Conservation (phyloP, 192 early-diverging fungal genomes). For the Radiomyces spectabilis region DNA sequence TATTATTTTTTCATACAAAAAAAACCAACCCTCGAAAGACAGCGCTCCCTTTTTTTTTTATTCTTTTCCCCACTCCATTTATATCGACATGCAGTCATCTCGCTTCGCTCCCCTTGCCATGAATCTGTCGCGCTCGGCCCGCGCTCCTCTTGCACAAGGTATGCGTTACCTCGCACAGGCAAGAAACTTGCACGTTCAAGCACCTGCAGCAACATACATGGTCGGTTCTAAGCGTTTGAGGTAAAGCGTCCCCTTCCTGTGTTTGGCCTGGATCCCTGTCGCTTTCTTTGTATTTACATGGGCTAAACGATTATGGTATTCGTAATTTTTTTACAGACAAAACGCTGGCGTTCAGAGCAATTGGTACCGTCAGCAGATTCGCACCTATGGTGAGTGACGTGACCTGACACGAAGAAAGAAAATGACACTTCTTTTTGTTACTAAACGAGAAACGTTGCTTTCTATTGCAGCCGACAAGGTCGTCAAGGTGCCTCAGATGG, state of each 20-base stretch:
- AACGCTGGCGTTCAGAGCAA: neutral
- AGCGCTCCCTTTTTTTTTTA: neutral
- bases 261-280: too few species aligned
- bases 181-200: conserved; percentile 15
- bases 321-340: conserved; percentile 3
- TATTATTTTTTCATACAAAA: too few species aligned
- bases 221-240: conserved; percentile 11
- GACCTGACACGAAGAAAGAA: neutral
- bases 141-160: neutral
- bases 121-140: neutral
- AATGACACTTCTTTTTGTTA: neutral
- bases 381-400: conserved; percentile 17
- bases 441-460: too few species aligned
- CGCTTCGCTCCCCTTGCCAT: neutral
- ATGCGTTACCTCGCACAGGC: neutral
- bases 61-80: neutral
- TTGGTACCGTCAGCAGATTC: conserved; percentile 10
- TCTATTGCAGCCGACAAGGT: conserved; percentile 63
- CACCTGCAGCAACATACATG: conserved; percentile 1
- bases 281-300: neutral
- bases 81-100: neutral
- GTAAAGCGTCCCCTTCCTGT: conserved; percentile 1
- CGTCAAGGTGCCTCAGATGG: conserved; percentile 94
- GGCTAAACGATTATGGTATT: neutral
- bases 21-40: too few species aligned